Base-by-base conservation (phyloP, 495 filamentous ascomycete species). In the Aspergillus ostianus region DNA sequence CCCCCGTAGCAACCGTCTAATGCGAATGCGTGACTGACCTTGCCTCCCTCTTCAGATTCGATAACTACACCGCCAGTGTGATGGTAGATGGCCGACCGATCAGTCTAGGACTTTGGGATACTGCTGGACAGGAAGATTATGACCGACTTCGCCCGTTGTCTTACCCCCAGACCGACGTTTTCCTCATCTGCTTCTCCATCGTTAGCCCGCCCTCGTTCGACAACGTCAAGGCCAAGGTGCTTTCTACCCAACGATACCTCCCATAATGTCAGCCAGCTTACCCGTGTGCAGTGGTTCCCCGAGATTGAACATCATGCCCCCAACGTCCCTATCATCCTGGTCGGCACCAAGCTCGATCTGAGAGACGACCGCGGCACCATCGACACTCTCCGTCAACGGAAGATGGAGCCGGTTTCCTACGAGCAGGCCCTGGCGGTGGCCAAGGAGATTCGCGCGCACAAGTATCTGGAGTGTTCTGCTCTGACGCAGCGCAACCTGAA, bases 31-130 rank as follows among this genome's bases (percentile, higher is more conserved):
- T 55, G 56, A 50, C 58, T 66, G 57, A 60, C 56, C 58, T 55
- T 26, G 29, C 53, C 20, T 21, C 27, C 48, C 52, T 32, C 49
- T 56, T 57, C 67, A 98, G 94, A 58, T 98, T 98, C 72, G 94
- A 98, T 70, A 98, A 98, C 77, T 98, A 98, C 78, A 97, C 94
- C 51, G 94, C 94, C 55, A 95, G 90, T 79, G 94, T 98, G 27
- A 96, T 96, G 90, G 94, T 98, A 49, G 94, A 98, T 80, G 90
- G 90, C 64, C 92, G 93, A 76, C 94, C 94, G 44, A 96, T 98
- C 74, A 97, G 92, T 75, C 78, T 98, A 64, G 94, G 94, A 64
- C 79, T 98, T 45, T 98, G 94, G 94, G 94, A 98, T 87, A 98
- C 94, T 66, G 94, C 94, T 65, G 94, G 93, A 69, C 93, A 97